Evolutionary conservation across 139 green algal genomes (phyloP).

Genomic region (Spirogloea muscicola): DNA sequence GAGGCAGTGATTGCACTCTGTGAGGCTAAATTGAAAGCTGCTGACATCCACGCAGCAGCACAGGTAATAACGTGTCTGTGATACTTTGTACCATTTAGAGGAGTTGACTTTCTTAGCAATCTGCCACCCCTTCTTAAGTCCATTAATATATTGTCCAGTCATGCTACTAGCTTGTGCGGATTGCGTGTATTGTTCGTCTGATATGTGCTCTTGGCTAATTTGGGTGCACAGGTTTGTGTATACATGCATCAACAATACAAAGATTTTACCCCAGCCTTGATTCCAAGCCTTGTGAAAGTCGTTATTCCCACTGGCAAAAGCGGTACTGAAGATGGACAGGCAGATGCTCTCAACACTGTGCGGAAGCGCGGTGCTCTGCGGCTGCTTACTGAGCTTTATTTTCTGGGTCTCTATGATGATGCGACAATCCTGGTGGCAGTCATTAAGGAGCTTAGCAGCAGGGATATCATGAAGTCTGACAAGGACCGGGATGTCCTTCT

Average conservation of each 20-base stretch:
- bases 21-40: slow-evolving; percentile 74
- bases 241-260: slow-evolving; percentile 85
- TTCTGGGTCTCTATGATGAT: slow-evolving; percentile 63
- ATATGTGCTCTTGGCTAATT: too few relatives aligned
- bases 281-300: slow-evolving; percentile 49
- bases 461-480: slow-evolving; percentile 1
- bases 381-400: slow-evolving; percentile 78
- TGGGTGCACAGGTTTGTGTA: too few relatives aligned
- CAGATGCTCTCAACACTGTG: background rate
- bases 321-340: background rate
- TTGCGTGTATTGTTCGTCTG: background rate
- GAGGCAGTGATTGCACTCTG: slow-evolving; percentile 78
- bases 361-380: slow-evolving; percentile 66
- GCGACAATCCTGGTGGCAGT: slow-evolving; percentile 56
- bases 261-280: slow-evolving; percentile 62
- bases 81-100: background rate
- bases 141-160: too few relatives aligned
- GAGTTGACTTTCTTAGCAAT: background rate
- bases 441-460: slow-evolving; percentile 52
- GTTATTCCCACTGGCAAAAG: slow-evolving; percentile 6
- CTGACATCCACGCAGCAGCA: slow-evolving; percentile 75
- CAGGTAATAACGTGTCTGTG: slow-evolving; percentile 49
- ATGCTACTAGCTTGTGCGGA: too few relatives aligned
- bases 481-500: slow-evolving; percentile 58
- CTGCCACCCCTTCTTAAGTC: background rate